A percentile compares a stretch with the other conserved stretches of the same genome.
Evolutionary conservation across 2,329 filamentous ascomycete species (phyloP).

Genomic region (Venturia carpophila): DNA sequence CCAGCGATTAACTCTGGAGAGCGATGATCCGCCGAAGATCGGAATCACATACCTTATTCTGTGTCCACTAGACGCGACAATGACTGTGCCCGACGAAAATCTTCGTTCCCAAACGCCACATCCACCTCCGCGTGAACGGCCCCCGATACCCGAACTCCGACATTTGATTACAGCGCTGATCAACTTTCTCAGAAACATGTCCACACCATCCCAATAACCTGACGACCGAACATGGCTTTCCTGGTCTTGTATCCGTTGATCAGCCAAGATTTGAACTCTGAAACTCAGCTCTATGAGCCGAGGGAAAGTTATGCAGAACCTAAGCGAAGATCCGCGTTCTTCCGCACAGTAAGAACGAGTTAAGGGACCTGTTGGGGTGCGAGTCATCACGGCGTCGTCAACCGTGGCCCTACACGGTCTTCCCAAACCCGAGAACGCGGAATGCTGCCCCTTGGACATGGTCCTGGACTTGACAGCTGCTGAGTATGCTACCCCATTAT

Average conservation of each 20-base stretch:
- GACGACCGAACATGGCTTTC: background rate
- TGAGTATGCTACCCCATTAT: background rate
- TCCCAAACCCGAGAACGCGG: background rate
- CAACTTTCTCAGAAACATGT: background rate
- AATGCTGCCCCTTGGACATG: background rate
- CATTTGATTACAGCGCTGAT: background rate
- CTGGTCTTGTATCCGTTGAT: background rate
- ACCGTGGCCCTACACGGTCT: background rate
- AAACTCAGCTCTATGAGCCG: background rate
- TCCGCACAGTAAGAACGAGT: background rate
- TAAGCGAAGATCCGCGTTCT: background rate
- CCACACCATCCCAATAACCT: background rate
- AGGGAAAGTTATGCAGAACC: background rate
- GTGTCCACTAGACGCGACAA: background rate
- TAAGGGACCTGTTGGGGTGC: background rate
- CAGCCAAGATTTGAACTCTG: background rate
- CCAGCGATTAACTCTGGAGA: background rate
- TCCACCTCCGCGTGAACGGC: background rate
- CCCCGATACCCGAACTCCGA: background rate
- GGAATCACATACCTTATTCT: background rate
- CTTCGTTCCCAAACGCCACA: conserved; percentile 9
- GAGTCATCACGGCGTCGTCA: background rate
- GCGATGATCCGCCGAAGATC: background rate
- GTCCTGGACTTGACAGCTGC: background rate
- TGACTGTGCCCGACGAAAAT: background rate